A percentile compares a stretch with the other conserved stretches of the same genome.
phyloP scores from a whole-genome alignment of 352 stramenopile species.

The Phytopythium vexans region DNA sequence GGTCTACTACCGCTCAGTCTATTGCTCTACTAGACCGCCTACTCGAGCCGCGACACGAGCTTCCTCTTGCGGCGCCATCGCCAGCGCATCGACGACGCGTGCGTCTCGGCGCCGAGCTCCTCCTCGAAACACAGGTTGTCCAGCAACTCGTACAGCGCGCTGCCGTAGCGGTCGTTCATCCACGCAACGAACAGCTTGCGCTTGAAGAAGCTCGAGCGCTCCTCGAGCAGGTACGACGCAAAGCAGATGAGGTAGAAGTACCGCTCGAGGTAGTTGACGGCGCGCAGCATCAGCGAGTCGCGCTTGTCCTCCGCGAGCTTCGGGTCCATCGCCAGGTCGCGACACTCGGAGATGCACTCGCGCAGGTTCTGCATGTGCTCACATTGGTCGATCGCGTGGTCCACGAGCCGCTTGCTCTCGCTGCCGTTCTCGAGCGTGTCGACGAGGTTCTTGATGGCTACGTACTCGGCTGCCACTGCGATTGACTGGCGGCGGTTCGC shows the following conservation, averaged over 20 bases:
- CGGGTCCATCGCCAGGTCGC: conserved; percentile 69
- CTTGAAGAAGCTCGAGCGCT: conserved; percentile 50
- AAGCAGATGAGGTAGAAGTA: conserved; percentile 92
- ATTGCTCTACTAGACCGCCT: not conserved
- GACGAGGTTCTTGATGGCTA: conserved; percentile 72
- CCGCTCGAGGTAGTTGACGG: conserved; percentile 86
- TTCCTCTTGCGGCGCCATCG: conserved; percentile 86
- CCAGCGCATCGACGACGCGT: conserved; percentile 85
- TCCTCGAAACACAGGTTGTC: conserved; percentile 87
- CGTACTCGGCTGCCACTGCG: conserved; percentile 54
- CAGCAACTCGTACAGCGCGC: conserved; percentile 78
- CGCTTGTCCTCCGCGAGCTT: conserved; percentile 64
- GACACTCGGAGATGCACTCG: conserved; percentile 79
- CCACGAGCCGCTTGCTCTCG: conserved; percentile 58
- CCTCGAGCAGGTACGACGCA: conserved; percentile 79
- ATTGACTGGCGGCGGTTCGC: conserved; percentile 42
- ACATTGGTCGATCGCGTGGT: conserved; percentile 74
- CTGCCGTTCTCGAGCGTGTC: conserved; percentile 69
- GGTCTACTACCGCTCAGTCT: no score
- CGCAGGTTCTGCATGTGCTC: conserved; percentile 85
- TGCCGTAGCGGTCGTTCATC: conserved; percentile 84
- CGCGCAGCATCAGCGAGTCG: conserved; percentile 79
- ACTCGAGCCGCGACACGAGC: conserved; percentile 78
- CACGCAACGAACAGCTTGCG: conserved; percentile 68
- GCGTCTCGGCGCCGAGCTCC: conserved; percentile 71